phyloP scores from a whole-genome alignment of 441 rosid species.

The Pelargonium citronellum region DNA sequence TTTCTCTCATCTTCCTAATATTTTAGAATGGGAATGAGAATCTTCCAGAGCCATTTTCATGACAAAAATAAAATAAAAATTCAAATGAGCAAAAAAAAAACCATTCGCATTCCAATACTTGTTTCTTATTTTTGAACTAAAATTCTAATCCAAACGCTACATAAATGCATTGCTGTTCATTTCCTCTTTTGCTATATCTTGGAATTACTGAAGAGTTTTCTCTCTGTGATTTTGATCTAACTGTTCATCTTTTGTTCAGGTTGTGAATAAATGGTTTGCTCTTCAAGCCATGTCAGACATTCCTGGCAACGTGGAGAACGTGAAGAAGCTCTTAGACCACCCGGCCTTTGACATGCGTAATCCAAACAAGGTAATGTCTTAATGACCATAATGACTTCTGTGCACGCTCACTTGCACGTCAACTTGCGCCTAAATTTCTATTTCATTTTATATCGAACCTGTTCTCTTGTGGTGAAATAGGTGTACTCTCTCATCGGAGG shows the following conservation, averaged over 20 bases:
- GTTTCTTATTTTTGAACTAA: too few species aligned
- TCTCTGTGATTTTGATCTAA: background rate
- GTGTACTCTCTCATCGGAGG: conserved; percentile 90
- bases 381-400: background rate
- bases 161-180: too few species aligned
- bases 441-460: conserved; percentile 1
- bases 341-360: conserved; percentile 87
- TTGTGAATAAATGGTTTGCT: conserved; percentile 92
- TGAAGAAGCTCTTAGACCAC: conserved; percentile 60
- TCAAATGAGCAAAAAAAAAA: too few species aligned
- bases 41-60: too few species aligned
- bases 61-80: too few species aligned
- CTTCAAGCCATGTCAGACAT: conserved; percentile 82
- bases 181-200: background rate
- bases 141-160: too few species aligned
- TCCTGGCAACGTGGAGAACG: conserved; percentile 82
- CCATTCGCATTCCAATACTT: too few species aligned
- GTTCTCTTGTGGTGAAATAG: conserved; percentile 26
- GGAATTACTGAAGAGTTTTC: background rate
- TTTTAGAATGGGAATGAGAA: too few species aligned
- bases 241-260: conserved; percentile 37
- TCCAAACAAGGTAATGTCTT: conserved; percentile 71
- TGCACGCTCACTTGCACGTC: too few species aligned
- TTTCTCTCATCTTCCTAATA: too few species aligned
- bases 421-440: background rate